These are phyloP conservation scores for Eucalyptus albens DNA, from an alignment of 345 rosid species.

Conservation along the genomic window DNA sequence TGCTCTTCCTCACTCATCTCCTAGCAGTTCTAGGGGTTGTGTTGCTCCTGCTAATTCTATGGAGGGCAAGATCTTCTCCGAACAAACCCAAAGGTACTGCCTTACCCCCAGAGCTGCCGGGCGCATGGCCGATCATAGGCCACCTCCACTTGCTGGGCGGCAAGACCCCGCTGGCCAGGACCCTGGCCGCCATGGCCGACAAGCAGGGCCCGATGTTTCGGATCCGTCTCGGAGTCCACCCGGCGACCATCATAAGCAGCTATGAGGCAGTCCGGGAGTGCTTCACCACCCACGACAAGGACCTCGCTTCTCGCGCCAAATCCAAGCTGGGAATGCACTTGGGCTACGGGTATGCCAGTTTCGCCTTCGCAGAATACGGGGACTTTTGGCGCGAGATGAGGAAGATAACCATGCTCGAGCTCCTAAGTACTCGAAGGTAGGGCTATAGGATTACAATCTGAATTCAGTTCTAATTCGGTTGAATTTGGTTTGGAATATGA, in stretches of 20 bases:
- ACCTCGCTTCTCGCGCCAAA: conserved; percentile 35
- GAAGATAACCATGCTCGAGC: conserved; percentile 34
- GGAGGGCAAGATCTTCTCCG: not conserved
- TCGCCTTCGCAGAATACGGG: conserved; percentile 46
- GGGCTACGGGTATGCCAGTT: conserved; percentile 39
- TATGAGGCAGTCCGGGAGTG: conserved; percentile 28
- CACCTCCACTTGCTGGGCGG: conserved; percentile 41
- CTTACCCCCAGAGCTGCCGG: conserved; percentile 26
- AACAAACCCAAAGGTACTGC: not conserved
- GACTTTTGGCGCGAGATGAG: conserved; percentile 58
- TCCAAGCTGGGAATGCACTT: conserved; percentile 33
- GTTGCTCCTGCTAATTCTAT: not conserved
- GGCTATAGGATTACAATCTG: not conserved
- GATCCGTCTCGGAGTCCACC: conserved; percentile 31
- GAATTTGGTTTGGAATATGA: not conserved
- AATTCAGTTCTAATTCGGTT: no score
- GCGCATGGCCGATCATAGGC: conserved; percentile 55
- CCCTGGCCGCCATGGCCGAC: conserved; percentile 37
- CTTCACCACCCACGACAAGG: conserved; percentile 37
- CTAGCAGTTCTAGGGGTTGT: not conserved
- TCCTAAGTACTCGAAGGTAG: conserved; percentile 35
- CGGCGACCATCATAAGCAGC: conserved; percentile 24
- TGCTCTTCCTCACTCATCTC: not conserved
- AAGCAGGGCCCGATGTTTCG: conserved; percentile 37
- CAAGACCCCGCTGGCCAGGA: conserved; percentile 15